Percentiles rank a stretch among this genome's conserved stretches.
These are phyloP conservation scores for Candida taoyuanica DNA, from an alignment of 805 yeast genomes.

Conservation along the genomic window DNA sequence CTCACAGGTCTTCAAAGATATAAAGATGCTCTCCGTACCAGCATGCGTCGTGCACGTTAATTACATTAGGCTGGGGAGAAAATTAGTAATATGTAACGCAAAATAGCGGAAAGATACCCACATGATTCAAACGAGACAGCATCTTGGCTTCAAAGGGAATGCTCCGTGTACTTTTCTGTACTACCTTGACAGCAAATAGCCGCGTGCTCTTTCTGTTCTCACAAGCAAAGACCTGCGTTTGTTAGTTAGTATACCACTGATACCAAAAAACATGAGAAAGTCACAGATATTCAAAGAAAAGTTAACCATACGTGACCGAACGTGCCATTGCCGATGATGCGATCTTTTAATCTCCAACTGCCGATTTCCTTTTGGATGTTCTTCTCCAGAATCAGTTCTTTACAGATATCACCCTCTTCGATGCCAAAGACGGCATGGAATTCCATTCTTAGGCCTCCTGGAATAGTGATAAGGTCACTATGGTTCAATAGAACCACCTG, in stretches of 20 bases:
- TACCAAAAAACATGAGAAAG: not conserved
- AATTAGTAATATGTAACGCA: too few relatives aligned
- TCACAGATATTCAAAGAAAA: not conserved
- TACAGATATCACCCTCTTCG: conserved; percentile 13
- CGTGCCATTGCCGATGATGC: conserved; percentile 49
- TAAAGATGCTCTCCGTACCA: conserved; percentile 30
- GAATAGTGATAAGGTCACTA: conserved; percentile 37
- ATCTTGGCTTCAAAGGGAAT: conserved; percentile 41
- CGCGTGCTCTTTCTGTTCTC: conserved; percentile 21
- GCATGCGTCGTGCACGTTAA: conserved; percentile 37
- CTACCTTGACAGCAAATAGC: conserved; percentile 48
- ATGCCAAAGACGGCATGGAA: conserved; percentile 19
- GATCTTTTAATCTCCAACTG: conserved; percentile 40
- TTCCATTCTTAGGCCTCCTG: conserved; percentile 26
- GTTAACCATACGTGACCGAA: conserved; percentile 46
- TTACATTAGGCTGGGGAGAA: too few relatives aligned
- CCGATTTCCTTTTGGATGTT: conserved; percentile 23
- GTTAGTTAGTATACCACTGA: conserved; percentile 2
- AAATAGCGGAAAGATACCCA: too few relatives aligned
- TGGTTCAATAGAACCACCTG: conserved; percentile 32
- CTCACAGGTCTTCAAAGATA: conserved; percentile 42
- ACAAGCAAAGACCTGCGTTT: conserved; percentile 31
- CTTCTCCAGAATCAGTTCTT: conserved; percentile 19
- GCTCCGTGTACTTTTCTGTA: conserved; percentile 28
- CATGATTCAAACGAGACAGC: conserved; percentile 35